These are phyloP conservation scores for Chionographis japonica DNA, from an alignment of 106 monocot genomes.

Conservation along the genomic window DNA sequence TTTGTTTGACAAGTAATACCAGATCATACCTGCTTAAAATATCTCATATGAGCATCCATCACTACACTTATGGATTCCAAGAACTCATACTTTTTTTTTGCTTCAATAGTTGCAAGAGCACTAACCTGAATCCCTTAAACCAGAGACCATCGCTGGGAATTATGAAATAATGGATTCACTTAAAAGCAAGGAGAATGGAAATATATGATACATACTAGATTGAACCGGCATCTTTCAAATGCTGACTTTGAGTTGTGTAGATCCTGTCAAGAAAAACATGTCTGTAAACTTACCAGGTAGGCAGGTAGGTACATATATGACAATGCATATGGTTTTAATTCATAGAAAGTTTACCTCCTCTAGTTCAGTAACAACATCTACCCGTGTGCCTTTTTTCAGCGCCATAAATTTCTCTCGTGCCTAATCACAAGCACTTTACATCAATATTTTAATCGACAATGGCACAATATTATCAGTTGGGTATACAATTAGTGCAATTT, in stretches of 20 bases:
- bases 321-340: background rate
- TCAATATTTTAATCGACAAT: conserved; percentile 2
- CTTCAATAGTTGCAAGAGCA: conserved; percentile 80
- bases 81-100: conserved; percentile 95
- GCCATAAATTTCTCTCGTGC: conserved; percentile 91
- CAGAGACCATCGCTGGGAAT: conserved; percentile 12
- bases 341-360: conserved; percentile 63
- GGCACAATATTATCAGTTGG: too few relatives aligned
- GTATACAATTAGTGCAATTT: too few relatives aligned
- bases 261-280: conserved; percentile 44
- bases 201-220: conserved; percentile 65
- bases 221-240: conserved; percentile 93
- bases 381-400: conserved; percentile 66
- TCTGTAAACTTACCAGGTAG: background rate
- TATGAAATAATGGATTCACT: conserved; percentile 19
- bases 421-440: conserved; percentile 25
- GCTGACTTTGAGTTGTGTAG: conserved; percentile 85
- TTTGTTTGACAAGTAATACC: background rate
- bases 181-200: conserved; percentile 4
- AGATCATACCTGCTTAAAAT: conserved; percentile 75
- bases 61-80: conserved; percentile 92
- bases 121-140: conserved; percentile 79
- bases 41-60: conserved; percentile 99
- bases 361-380: conserved; percentile 64
- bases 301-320: conserved; percentile 1